A percentile compares a stretch with the other conserved stretches of the same genome.
phyloP scores from a whole-genome alignment of 306 rosid genomes.

The Ceratonia siliqua region DNA sequence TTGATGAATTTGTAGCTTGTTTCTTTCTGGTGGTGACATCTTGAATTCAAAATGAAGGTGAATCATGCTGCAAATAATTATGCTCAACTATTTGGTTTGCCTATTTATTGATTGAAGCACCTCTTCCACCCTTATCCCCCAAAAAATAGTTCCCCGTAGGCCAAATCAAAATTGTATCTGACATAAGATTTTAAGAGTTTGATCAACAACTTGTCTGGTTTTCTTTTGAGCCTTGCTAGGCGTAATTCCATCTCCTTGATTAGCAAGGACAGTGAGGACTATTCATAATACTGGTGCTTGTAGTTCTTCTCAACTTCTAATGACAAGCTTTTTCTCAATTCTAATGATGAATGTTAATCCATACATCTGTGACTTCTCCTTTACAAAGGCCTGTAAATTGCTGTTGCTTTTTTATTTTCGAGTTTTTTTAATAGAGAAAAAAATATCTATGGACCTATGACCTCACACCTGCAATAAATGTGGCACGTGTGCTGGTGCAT shows the following conservation, averaged over 20 bases:
- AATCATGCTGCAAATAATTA: slow-evolving; percentile 15
- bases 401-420: not conserved
- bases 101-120: slow-evolving; percentile 1
- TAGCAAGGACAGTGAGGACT: slow-evolving; percentile 5
- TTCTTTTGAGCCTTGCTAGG: not conserved
- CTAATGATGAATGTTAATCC: not conserved
- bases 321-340: slow-evolving; percentile 3
- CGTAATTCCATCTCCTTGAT: not conserved
- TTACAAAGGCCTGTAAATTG: not conserved
- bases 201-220: not conserved
- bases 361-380: slow-evolving; percentile 15
- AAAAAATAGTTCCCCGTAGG: not conserved
- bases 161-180: not conserved
- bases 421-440: not conserved
- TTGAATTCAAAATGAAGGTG: slow-evolving; percentile 20
- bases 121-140: not conserved
- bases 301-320: not conserved
- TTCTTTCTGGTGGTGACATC: not conserved
- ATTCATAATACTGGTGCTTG: not conserved
- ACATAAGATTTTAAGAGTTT: slow-evolving; percentile 5
- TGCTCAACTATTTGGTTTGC: not conserved
- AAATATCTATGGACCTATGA: not conserved
- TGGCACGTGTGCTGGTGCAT: not conserved
- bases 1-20: not conserved
- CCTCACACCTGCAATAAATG: not conserved